A percentile compares a stretch with the other conserved stretches of the same genome.
Evolutionary conservation across 148 eudicot genomes (phyloP).

Genomic region (Nepenthes mirabilis): DNA sequence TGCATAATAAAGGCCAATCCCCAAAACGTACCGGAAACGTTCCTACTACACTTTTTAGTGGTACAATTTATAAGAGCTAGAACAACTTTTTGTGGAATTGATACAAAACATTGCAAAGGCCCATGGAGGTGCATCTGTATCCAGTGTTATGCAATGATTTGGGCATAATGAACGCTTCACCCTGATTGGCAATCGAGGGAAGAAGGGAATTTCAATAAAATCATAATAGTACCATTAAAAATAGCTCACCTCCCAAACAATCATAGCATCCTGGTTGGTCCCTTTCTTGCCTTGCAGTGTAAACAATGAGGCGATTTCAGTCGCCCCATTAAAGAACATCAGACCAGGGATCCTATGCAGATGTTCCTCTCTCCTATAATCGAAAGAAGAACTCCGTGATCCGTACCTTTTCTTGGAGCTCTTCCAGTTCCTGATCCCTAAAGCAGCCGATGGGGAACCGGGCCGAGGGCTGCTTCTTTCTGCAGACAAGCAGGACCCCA

Average conservation of each 20-base stretch:
- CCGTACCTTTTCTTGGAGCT: constrained; percentile 41
- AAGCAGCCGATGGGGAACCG: constrained; percentile 29
- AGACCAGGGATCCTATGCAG: constrained; percentile 59
- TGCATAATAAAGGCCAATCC: too few species aligned
- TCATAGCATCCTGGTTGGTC: constrained; percentile 96
- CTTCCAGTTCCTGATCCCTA: constrained; percentile 47
- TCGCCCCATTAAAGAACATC: constrained; percentile 56
- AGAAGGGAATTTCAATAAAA: neutral
- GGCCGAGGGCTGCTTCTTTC: constrained; percentile 89
- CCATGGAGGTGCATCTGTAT: too few species aligned
- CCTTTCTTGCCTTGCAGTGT: constrained; percentile 94
- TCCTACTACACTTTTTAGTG: neutral
- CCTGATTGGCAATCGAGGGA: neutral
- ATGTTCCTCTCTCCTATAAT: constrained; percentile 48
- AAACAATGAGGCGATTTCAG: constrained; percentile 61
- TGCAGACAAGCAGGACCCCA: constrained; percentile 96
- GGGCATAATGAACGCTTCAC: too few species aligned
- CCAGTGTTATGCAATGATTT: too few species aligned
- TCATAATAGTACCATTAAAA: neutral
- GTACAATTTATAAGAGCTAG: too few species aligned
- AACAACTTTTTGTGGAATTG: too few species aligned
- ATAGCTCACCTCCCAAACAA: constrained; percentile 86
- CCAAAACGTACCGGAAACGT: neutral
- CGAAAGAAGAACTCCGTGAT: constrained; percentile 58
- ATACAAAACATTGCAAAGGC: too few species aligned